These are phyloP conservation scores for Lithocarpus polystachyus DNA, from an alignment of 306 rosid species.

Conservation along the genomic window DNA sequence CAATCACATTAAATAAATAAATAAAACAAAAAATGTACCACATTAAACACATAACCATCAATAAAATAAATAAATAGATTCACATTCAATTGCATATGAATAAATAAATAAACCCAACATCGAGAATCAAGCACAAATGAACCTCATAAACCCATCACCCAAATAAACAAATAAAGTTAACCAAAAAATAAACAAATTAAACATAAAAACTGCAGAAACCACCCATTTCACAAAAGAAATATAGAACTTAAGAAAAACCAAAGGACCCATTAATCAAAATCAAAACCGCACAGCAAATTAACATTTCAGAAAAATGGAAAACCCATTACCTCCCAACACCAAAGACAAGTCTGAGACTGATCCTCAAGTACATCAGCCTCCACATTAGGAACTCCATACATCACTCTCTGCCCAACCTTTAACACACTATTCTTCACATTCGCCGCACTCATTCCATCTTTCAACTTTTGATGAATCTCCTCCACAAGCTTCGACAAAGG, in stretches of 20 bases:
- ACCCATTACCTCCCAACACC: slow-evolving; percentile 96
- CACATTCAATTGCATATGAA: too few species aligned
- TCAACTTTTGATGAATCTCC: slow-evolving; percentile 45
- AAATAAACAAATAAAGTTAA: too few species aligned
- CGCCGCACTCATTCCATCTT: slow-evolving; percentile 29
- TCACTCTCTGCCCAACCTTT: slow-evolving; percentile 66
- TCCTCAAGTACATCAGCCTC: slow-evolving; percentile 94
- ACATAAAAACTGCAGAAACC: too few species aligned
- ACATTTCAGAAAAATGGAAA: not conserved
- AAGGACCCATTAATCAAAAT: not conserved
- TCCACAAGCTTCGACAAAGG: slow-evolving; percentile 73
- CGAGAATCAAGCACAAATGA: not conserved
- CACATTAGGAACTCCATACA: slow-evolving; percentile 69
- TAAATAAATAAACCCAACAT: too few species aligned
- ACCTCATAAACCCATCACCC: not conserved
- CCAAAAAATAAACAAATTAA: too few species aligned
- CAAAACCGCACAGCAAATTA: not conserved
- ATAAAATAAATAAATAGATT: too few species aligned
- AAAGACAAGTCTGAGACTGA: slow-evolving; percentile 61
- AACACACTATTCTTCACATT: slow-evolving; percentile 67
- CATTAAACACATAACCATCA: too few species aligned
- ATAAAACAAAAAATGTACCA: too few species aligned
- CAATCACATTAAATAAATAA: too few species aligned
- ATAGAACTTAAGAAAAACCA: too few species aligned
- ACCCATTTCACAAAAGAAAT: too few species aligned